Percentiles rank a stretch among this genome's conserved stretches.
phyloP scores from a whole-genome alignment of 2,329 filamentous ascomycete species.

The Chrysosporium queenslandicum region DNA sequence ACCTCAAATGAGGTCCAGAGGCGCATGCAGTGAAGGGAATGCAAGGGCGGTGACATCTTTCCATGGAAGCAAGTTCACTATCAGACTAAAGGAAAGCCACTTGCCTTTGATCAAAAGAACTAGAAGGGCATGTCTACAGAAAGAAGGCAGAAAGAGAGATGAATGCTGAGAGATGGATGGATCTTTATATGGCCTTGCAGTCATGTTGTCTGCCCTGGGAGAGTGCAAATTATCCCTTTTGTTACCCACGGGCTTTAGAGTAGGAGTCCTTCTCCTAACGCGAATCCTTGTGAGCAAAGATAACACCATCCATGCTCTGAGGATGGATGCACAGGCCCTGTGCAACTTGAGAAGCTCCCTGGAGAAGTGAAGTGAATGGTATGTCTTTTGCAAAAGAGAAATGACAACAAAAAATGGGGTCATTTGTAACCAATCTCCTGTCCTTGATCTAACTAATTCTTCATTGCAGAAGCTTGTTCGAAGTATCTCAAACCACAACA shows the following conservation, averaged over 20 bases:
- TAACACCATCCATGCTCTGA: not conserved
- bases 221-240: not conserved
- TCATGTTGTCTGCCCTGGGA: not conserved
- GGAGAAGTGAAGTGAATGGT: not conserved
- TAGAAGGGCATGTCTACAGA: not conserved
- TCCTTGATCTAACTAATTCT: too few species aligned
- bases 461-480: too few species aligned
- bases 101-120: not conserved
- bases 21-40: not conserved
- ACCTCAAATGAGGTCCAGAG: not conserved
- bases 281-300: too few species aligned
- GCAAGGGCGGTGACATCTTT: too few species aligned
- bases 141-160: not conserved
- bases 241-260: too few species aligned
- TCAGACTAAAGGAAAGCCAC: not conserved
- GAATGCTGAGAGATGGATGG: not conserved
- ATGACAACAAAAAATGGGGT: not conserved
- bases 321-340: not conserved
- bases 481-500: too few species aligned
- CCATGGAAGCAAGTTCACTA: too few species aligned
- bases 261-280: too few species aligned
- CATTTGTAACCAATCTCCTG: not conserved
- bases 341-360: not conserved
- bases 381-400: not conserved
- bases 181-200: not conserved